phyloP scores from a whole-genome alignment of 768 basidiomycete species.

The Krasilnikovozyma curviuscula region DNA sequence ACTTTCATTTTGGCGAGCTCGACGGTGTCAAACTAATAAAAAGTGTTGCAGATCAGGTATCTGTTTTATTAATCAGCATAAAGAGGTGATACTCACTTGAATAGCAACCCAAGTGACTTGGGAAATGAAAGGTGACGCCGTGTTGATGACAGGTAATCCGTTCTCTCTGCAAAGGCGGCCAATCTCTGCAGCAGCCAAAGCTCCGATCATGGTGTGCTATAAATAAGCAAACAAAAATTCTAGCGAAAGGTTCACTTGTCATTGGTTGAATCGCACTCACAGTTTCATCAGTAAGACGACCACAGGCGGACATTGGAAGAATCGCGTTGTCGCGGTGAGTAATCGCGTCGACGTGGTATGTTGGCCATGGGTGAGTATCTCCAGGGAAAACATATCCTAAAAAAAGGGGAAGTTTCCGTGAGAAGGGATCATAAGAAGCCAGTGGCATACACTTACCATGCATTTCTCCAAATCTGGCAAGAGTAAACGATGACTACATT shows the following conservation, averaged over 20 bases:
- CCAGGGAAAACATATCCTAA: neutral
- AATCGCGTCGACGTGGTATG: slow-evolving; percentile 2
- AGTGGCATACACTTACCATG: neutral
- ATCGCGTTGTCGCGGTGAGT: slow-evolving; percentile 7
- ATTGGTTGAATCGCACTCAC: neutral
- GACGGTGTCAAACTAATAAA: neutral
- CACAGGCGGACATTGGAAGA: slow-evolving; percentile 3
- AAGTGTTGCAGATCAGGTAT: neutral
- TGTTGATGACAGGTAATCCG: neutral
- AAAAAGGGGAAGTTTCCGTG: neutral
- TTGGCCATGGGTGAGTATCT: slow-evolving; percentile 2
- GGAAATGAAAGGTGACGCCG: neutral
- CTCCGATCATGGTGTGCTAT: slow-evolving; percentile 6
- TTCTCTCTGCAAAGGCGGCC: slow-evolving; percentile 1
- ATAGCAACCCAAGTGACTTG: neutral
- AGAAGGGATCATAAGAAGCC: neutral
- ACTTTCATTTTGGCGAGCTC: neutral
- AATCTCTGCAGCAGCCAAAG: slow-evolving; percentile 2
- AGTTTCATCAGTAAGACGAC: slow-evolving; percentile 5
- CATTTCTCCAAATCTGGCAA: slow-evolving; percentile 3
- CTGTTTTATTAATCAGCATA: neutral
- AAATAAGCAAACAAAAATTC: neutral
- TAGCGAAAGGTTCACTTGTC: neutral
- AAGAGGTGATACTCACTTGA: neutral
- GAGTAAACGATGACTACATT: neutral